phyloP scores from a whole-genome alignment of 2,329 filamentous ascomycete species.

The Shiraia sp. region DNA sequence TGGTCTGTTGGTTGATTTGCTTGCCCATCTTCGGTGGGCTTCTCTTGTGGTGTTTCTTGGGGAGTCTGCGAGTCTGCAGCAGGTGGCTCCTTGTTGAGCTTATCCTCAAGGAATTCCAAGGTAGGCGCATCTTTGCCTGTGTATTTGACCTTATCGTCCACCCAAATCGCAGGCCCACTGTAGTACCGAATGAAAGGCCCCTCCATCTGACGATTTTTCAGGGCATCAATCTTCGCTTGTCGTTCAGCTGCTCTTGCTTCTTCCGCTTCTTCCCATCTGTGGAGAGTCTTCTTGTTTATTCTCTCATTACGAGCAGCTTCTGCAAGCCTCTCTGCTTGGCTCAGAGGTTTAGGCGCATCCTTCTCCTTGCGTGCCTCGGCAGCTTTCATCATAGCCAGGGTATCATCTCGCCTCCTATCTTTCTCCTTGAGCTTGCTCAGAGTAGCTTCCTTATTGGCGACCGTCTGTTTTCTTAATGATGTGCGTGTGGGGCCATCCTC shows the following conservation, averaged over 20 bases:
- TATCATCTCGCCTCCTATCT: slow-evolving; percentile 70
- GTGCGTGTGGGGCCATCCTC: slow-evolving; percentile 66
- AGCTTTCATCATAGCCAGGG: slow-evolving; percentile 66
- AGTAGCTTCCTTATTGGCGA: slow-evolving; percentile 60
- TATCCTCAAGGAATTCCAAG: slow-evolving; percentile 43
- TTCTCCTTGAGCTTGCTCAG: slow-evolving; percentile 75
- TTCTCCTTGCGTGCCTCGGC: slow-evolving; percentile 68
- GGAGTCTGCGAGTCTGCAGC: slow-evolving; percentile 8
- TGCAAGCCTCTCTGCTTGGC: slow-evolving; percentile 80
- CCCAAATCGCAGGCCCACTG: slow-evolving; percentile 87
- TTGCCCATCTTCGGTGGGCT: background rate
- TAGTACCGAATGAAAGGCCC: slow-evolving; percentile 90
- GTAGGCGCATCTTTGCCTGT: slow-evolving; percentile 58
- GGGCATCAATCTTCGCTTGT: slow-evolving; percentile 78
- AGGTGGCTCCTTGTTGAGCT: slow-evolving; percentile 35
- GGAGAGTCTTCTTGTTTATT: slow-evolving; percentile 85
- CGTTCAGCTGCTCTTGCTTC: slow-evolving; percentile 84
- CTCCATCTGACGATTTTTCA: slow-evolving; percentile 83
- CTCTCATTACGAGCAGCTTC: slow-evolving; percentile 84
- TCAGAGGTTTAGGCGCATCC: slow-evolving; percentile 78
- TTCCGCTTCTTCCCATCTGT: slow-evolving; percentile 92
- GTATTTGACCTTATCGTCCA: slow-evolving; percentile 72
- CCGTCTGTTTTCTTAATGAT: slow-evolving; percentile 65
- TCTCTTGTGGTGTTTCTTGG: slow-evolving; percentile 1
- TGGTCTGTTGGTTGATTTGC: slow-evolving; percentile 2